phyloP scores from a whole-genome alignment of 306 rosid genomes.

The Ammopiptanthus mongolicus region DNA sequence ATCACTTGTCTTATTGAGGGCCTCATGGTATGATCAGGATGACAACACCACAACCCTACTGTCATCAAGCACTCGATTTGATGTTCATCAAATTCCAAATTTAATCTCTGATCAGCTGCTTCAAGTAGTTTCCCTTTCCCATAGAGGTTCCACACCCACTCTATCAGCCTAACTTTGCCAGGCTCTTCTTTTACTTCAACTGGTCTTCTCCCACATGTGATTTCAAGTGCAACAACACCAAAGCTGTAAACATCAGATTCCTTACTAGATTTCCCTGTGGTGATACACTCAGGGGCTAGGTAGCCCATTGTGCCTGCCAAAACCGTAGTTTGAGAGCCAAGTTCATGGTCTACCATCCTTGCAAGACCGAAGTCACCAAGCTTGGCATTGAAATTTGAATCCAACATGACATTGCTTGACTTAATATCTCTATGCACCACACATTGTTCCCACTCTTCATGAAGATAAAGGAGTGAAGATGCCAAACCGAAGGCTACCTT shows the following conservation, averaged over 20 bases:
- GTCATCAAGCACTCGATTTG: constrained; percentile 47
- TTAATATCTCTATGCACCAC: constrained; percentile 79
- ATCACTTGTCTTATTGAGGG: constrained; percentile 70
- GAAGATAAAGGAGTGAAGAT: constrained; percentile 60
- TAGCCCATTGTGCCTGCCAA: constrained; percentile 79
- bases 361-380: constrained; percentile 82
- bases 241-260: constrained; percentile 72
- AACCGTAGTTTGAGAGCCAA: constrained; percentile 67
- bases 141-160: constrained; percentile 72
- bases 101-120: constrained; percentile 43
- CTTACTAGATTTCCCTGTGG: constrained; percentile 67
- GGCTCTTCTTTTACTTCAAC: constrained; percentile 45
- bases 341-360: constrained; percentile 62
- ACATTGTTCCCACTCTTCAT: constrained; percentile 84
- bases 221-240: constrained; percentile 71
- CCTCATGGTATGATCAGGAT: constrained; percentile 50
- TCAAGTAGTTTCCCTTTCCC: constrained; percentile 48
- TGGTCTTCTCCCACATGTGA: constrained; percentile 66
- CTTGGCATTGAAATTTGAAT: constrained; percentile 64
- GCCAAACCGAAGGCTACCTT: constrained; percentile 62
- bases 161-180: constrained; percentile 46
- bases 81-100: constrained; percentile 37
- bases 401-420: constrained; percentile 71
- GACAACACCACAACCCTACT: constrained; percentile 76
- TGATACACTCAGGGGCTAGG: constrained; percentile 67